Conservation (phyloP, 306 rosid species). For the Calophaca sinica region DNA sequence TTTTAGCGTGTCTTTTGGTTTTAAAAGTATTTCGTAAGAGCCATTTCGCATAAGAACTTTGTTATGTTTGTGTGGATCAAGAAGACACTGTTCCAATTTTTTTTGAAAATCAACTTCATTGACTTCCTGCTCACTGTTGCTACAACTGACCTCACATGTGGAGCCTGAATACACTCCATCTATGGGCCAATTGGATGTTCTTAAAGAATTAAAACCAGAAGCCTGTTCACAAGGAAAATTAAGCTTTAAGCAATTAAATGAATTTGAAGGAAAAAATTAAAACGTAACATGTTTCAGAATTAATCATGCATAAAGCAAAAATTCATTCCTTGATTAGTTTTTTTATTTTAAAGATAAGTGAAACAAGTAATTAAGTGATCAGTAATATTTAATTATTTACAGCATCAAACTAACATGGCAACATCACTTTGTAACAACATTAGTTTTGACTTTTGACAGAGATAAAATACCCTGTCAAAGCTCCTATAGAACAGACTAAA, state of each 20-base stretch:
- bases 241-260: constrained; percentile 33
- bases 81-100: constrained; percentile 42
- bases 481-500: constrained; percentile 2
- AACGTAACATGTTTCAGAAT: neutral
- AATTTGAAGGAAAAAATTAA: constrained; percentile 30
- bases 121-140: constrained; percentile 49
- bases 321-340: neutral
- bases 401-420: neutral
- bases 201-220: constrained; percentile 47
- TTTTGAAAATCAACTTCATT: constrained; percentile 50
- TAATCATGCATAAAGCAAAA: neutral
- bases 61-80: constrained; percentile 44
- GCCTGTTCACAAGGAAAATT: constrained; percentile 55
- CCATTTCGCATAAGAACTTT: constrained; percentile 45
- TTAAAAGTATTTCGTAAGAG: constrained; percentile 48
- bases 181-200: constrained; percentile 50
- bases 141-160: constrained; percentile 44
- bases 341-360: constrained; percentile 3
- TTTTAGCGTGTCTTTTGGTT: constrained; percentile 49
- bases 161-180: constrained; percentile 50
- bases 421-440: too few relatives aligned
- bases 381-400: neutral
- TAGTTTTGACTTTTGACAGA: constrained; percentile 14
- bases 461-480: constrained; percentile 10
- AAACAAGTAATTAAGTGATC: constrained; percentile 20